Percentiles rank a stretch among this genome's conserved stretches.
Conservation (phyloP, 371 early-diverging fungal species). For the Rhizopus arrhizus region DNA sequence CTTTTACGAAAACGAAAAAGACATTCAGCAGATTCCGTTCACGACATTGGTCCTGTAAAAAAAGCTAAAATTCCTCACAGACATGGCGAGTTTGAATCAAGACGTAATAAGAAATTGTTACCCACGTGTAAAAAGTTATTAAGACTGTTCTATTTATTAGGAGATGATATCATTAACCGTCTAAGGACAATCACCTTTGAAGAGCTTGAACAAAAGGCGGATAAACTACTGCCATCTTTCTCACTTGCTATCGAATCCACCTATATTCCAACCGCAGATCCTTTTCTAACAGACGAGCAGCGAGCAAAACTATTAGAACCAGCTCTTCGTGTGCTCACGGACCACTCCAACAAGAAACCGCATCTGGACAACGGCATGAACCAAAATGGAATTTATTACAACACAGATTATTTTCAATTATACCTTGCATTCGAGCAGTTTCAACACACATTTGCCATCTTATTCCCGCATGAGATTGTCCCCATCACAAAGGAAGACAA, state of each 20-base stretch:
- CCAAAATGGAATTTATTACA: constrained; percentile 58
- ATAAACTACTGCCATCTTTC: constrained; percentile 33
- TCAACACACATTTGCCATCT: constrained; percentile 38
- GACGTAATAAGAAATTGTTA: constrained; percentile 38
- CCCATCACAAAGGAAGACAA: constrained; percentile 29
- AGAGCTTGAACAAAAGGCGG: constrained; percentile 51
- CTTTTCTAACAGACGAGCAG: constrained; percentile 28
- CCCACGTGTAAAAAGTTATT: too few species aligned
- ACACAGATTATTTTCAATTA: constrained; percentile 52
- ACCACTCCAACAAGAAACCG: constrained; percentile 52
- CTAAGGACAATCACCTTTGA: constrained; percentile 40
- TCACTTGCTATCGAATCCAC: constrained; percentile 33
- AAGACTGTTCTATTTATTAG: constrained; percentile 20
- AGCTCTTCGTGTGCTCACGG: constrained; percentile 37
- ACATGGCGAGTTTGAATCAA: constrained; percentile 53
- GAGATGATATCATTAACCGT: constrained; percentile 50
- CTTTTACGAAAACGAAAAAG: constrained; percentile 48
- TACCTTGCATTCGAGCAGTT: constrained; percentile 56
- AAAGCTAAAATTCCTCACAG: constrained; percentile 56
- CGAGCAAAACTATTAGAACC: constrained; percentile 36
- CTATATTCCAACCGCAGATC: constrained; percentile 10
- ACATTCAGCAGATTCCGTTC: constrained; percentile 34
- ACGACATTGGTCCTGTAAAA: constrained; percentile 30
- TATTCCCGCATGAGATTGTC: constrained; percentile 38
- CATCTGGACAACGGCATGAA: constrained; percentile 57